Evolutionary conservation across 1,284 basidiomycete species (phyloP).

Genomic region (Trametes versicolor): DNA sequence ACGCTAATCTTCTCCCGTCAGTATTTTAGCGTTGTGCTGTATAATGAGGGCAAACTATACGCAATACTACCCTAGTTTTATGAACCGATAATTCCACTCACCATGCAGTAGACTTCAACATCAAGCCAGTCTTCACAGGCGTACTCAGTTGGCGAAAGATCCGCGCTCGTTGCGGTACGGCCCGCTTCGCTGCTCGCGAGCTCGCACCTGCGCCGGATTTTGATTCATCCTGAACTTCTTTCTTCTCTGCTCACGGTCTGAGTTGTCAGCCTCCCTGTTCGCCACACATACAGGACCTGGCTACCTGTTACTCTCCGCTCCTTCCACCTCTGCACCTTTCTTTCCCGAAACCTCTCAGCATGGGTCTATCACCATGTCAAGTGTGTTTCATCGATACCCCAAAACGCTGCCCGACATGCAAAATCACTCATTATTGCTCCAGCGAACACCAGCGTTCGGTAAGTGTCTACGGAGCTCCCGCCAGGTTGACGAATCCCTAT

Average conservation of each 20-base stretch:
- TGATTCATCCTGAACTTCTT: no score
- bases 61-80: no score
- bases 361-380: constrained; percentile 7
- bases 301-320: neutral
- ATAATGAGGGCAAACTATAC: no score
- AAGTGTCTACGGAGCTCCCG: neutral
- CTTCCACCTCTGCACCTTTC: neutral
- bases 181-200: no score
- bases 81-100: no score
- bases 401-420: neutral
- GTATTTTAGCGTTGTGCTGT: neutral
- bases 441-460: neutral
- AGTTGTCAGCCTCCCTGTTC: neutral
- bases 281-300: neutral
- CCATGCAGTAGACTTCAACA: no score
- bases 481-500: neutral
- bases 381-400: constrained; percentile 5
- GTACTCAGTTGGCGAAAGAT: no score
- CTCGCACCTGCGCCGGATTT: no score
- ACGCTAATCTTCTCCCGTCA: neutral
- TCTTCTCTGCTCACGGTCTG: neutral
- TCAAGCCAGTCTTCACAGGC: no score
- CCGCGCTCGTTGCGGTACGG: no score
- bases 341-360: neutral
- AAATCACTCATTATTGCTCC: neutral